Evolutionary conservation across 192 early-diverging fungal species (phyloP).

Genomic region (Umbelopsis sp.): DNA sequence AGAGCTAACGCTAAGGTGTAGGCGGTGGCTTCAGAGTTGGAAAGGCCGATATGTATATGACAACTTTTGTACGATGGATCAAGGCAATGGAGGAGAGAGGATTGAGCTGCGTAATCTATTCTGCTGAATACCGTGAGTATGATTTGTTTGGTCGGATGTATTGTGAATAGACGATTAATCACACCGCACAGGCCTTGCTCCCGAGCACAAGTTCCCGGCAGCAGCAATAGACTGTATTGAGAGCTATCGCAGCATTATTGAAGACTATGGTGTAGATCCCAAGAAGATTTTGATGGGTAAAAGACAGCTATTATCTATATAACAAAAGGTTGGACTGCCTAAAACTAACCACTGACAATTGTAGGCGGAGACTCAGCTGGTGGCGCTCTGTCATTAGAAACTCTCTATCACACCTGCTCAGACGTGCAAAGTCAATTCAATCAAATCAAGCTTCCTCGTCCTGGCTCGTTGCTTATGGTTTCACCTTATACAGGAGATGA

Average conservation of each 20-base stretch:
- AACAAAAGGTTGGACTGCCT: neutral
- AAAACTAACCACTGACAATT: neutral
- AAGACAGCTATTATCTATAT: neutral
- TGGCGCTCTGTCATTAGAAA: slow-evolving; percentile 18
- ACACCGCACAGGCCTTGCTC: neutral
- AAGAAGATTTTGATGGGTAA: slow-evolving; percentile 20
- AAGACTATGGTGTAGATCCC: slow-evolving; percentile 6
- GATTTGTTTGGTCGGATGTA: neutral
- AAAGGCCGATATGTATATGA: slow-evolving; percentile 22
- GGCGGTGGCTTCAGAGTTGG: slow-evolving; percentile 31
- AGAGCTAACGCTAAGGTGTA: neutral
- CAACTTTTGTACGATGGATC: slow-evolving; percentile 18
- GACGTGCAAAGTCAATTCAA: neutral
- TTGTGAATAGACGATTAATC: neutral
- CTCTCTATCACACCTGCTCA: slow-evolving; percentile 2
- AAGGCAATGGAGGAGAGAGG: slow-evolving; percentile 21
- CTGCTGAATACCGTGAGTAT: slow-evolving; percentile 26
- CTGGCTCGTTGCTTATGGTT: slow-evolving; percentile 18
- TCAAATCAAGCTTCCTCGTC: slow-evolving; percentile 20
- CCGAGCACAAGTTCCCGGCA: slow-evolving; percentile 14
- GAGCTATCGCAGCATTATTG: slow-evolving; percentile 1
- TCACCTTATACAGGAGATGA: slow-evolving; percentile 14
- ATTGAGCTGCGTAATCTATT: slow-evolving; percentile 19
- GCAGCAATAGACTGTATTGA: slow-evolving; percentile 10
- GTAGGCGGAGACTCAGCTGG: slow-evolving; percentile 28